phyloP scores from a whole-genome alignment of 2,329 filamentous ascomycete species.

The Chaetomium olivaceum region DNA sequence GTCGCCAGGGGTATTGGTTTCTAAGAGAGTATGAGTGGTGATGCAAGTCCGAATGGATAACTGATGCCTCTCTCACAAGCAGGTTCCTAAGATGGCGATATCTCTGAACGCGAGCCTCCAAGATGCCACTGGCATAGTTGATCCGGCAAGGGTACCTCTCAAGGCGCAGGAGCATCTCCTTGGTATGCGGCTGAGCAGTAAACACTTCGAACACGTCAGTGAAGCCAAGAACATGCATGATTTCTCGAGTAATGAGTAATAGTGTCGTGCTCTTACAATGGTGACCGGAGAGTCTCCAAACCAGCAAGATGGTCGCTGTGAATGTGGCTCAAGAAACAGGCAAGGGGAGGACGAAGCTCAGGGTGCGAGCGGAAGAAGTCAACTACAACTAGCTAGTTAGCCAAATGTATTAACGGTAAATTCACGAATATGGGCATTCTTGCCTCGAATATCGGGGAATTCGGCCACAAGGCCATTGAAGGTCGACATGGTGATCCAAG shows the following conservation, averaged over 20 bases:
- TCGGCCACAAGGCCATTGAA: slow-evolving; percentile 73
- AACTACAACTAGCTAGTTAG: slow-evolving; percentile 49
- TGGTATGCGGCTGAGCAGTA: slow-evolving; percentile 87
- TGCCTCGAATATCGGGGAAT: slow-evolving; percentile 75
- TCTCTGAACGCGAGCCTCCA: slow-evolving; percentile 72
- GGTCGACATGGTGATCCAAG: slow-evolving; percentile 64
- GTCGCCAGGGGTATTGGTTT: slow-evolving; percentile 82
- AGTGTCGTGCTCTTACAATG: slow-evolving; percentile 58
- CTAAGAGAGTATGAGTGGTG: slow-evolving; percentile 39
- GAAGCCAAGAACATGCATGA: neutral
- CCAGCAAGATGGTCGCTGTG: slow-evolving; percentile 88
- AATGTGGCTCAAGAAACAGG: slow-evolving; percentile 88
- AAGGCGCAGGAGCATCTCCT: slow-evolving; percentile 75
- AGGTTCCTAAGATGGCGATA: slow-evolving; percentile 75
- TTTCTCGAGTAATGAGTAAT: no score
- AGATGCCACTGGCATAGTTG: slow-evolving; percentile 74
- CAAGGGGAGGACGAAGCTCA: slow-evolving; percentile 63
- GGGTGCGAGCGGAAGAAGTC: slow-evolving; percentile 73
- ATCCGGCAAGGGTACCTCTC: slow-evolving; percentile 78
- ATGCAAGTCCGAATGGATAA: neutral
- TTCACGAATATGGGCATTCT: neutral
- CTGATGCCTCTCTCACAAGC: slow-evolving; percentile 48
- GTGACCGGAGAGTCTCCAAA: slow-evolving; percentile 71
- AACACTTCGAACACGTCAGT: slow-evolving; percentile 50
- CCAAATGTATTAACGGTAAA: neutral